A percentile compares a stretch with the other conserved stretches of the same genome.
These are phyloP conservation scores for Saccharomycopsis hybrid DNA, from an alignment of 1,139 yeast genomes.

Conservation along the genomic window DNA sequence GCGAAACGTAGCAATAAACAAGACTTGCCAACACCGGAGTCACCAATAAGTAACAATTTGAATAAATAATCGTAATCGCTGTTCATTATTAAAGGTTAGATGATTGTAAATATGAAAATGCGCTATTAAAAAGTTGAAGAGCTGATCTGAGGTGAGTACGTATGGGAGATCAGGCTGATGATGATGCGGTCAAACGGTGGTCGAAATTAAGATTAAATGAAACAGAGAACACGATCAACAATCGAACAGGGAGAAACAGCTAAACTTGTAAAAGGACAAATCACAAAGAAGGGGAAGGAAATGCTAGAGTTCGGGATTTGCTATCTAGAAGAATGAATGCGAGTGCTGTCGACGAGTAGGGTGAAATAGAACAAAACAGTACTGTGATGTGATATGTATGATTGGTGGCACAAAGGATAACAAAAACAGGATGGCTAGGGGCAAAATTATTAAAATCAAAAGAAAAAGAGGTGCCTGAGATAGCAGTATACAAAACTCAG, in stretches of 20 bases:
- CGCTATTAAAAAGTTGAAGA: not conserved
- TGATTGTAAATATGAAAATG: not conserved
- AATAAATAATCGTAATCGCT: constrained; percentile 95
- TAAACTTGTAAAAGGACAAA: not conserved
- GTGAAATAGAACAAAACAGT: too few relatives aligned
- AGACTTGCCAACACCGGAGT: constrained; percentile 97
- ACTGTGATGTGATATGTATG: too few relatives aligned
- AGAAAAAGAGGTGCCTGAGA: too few relatives aligned
- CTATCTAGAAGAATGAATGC: not conserved
- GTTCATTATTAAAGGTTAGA: constrained; percentile 41
- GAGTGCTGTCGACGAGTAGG: too few relatives aligned
- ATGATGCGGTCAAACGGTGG: not conserved
- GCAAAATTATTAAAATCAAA: too few relatives aligned
- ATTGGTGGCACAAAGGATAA: too few relatives aligned
- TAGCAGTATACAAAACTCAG: too few relatives aligned
- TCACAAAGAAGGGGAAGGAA: not conserved
- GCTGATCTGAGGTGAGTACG: too few relatives aligned
- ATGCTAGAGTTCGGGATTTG: not conserved
- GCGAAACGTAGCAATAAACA: constrained; percentile 93
- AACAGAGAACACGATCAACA: not conserved
- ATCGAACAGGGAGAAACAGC: not conserved
- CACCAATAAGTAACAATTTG: constrained; percentile 90
- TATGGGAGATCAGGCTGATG: too few relatives aligned
- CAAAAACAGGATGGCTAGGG: too few relatives aligned
- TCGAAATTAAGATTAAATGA: not conserved